phyloP scores from a whole-genome alignment of 225 moss, liverwort and hornwort species.

The Anthoceros angustus region DNA sequence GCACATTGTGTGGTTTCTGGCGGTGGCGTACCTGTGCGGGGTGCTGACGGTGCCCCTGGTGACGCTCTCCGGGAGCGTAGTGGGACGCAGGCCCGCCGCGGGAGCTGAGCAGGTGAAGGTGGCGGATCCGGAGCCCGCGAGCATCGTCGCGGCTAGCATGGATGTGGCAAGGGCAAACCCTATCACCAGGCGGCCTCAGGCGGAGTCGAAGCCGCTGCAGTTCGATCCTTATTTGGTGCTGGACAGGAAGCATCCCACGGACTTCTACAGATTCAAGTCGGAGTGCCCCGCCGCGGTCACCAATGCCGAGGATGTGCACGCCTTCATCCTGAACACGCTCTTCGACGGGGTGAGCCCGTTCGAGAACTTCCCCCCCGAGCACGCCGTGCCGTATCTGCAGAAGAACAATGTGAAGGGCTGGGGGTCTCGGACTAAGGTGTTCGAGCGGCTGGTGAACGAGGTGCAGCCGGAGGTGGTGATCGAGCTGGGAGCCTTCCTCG shows the following conservation, averaged over 20 bases:
- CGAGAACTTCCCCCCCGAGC: constrained; percentile 37
- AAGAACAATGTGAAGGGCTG: constrained; percentile 50
- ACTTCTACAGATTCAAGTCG: not conserved
- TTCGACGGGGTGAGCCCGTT: constrained; percentile 66
- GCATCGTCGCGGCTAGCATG: not conserved
- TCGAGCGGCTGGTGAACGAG: constrained; percentile 59
- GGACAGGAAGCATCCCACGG: not conserved
- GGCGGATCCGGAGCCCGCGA: not conserved
- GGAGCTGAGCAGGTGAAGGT: not conserved
- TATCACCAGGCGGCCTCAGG: constrained; percentile 1
- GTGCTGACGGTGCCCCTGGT: not conserved
- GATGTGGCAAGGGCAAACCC: not conserved
- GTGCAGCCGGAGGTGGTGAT: constrained; percentile 52
- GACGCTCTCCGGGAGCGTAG: not conserved
- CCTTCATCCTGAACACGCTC: constrained; percentile 31
- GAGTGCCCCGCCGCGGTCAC: not conserved
- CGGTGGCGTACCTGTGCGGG: not conserved
- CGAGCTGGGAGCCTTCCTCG: constrained; percentile 81
- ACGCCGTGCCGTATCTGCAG: constrained; percentile 22
- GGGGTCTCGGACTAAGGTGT: constrained; percentile 56
- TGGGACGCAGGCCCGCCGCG: not conserved
- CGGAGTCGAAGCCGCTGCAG: not conserved
- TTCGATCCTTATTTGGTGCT: not conserved
- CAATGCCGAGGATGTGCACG: constrained; percentile 9
- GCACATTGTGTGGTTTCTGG: not conserved